Evolutionary conservation across 2,329 filamentous ascomycete genomes (phyloP).

Genomic region (Anthostomella pinea): DNA sequence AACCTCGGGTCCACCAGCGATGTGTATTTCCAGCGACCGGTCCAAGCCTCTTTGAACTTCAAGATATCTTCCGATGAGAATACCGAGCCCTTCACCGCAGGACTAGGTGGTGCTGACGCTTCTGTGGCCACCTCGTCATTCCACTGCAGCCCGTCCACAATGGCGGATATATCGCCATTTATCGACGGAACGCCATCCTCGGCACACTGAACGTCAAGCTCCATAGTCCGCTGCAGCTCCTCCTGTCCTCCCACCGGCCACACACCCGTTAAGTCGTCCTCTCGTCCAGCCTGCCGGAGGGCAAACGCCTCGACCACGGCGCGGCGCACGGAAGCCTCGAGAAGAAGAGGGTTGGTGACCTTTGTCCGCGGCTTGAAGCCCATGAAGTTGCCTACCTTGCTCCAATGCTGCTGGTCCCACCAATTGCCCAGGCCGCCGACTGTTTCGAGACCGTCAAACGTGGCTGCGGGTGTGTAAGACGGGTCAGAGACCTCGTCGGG

Average conservation of each 20-base stretch:
- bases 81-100: neutral
- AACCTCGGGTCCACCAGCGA: constrained; percentile 55
- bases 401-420: constrained; percentile 57
- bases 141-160: constrained; percentile 33
- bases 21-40: constrained; percentile 55
- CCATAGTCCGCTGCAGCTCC: constrained; percentile 36
- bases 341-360: constrained; percentile 40
- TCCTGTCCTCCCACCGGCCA: constrained; percentile 29
- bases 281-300: constrained; percentile 35
- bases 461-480: constrained; percentile 46
- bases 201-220: constrained; percentile 36
- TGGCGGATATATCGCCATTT: constrained; percentile 34
- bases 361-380: constrained; percentile 41
- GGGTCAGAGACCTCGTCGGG: constrained; percentile 32
- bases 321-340: constrained; percentile 48
- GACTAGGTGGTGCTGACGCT: neutral
- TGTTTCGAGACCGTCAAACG: constrained; percentile 43
- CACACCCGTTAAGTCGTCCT: constrained; percentile 18
- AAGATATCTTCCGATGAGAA: constrained; percentile 39
- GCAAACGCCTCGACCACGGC: constrained; percentile 53
- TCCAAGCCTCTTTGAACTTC: constrained; percentile 45
- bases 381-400: constrained; percentile 40
- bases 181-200: constrained; percentile 41
- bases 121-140: constrained; percentile 22
- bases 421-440: constrained; percentile 47